Percentiles rank a stretch among this genome's conserved stretches.
Conservation (phyloP, 805 yeast species). For the Yueomyces sp. region DNA sequence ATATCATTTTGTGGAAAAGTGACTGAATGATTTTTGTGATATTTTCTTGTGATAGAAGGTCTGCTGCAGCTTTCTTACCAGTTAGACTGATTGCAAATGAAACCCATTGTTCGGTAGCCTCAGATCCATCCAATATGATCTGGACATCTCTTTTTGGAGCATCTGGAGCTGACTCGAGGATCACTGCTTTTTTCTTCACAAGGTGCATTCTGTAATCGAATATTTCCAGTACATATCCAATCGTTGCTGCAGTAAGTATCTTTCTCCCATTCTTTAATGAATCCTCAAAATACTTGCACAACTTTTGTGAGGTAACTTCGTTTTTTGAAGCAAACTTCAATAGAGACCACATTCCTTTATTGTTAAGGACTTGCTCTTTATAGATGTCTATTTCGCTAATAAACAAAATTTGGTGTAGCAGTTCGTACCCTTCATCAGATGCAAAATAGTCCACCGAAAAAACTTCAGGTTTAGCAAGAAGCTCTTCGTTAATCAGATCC, state of each 20-base stretch:
- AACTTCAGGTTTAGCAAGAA: conserved; percentile 16
- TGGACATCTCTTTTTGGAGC: neutral
- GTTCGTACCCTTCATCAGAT: conserved; percentile 32
- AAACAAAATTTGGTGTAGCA: conserved; percentile 31
- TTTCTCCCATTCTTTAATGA: conserved; percentile 6
- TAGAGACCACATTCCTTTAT: conserved; percentile 39
- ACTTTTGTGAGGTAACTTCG: neutral
- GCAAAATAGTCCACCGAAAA: conserved; percentile 16
- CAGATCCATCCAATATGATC: conserved; percentile 22
- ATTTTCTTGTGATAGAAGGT: neutral
- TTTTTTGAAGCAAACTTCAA: conserved; percentile 31
- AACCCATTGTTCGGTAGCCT: conserved; percentile 29
- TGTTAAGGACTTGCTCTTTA: conserved; percentile 29
- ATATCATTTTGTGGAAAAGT: neutral
- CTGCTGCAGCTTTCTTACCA: neutral
- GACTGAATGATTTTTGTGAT: neutral
- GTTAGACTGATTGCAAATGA: neutral
- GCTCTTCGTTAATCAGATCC: conserved; percentile 11
- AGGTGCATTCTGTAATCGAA: conserved; percentile 21
- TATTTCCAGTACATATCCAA: conserved; percentile 33
- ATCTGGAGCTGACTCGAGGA: conserved; percentile 29
- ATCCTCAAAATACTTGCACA: neutral
- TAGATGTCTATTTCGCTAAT: conserved; percentile 8
- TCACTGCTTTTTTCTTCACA: conserved; percentile 18
- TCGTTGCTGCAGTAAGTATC: conserved; percentile 28